A percentile compares a stretch with the other conserved stretches of the same genome.
Evolutionary conservation across 306 rosid genomes (phyloP).

Genomic region (Quercus ilex): DNA sequence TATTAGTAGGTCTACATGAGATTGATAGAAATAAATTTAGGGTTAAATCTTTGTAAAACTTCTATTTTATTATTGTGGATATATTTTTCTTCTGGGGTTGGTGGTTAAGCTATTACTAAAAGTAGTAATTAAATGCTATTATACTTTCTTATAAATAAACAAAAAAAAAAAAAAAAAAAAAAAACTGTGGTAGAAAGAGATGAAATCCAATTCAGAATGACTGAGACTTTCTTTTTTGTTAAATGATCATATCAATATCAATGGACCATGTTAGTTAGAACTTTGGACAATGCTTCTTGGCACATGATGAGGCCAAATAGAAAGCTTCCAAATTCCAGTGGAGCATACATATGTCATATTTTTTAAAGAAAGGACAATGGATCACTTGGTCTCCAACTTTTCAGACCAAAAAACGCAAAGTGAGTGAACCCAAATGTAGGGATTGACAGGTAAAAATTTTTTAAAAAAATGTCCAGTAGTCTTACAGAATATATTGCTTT

Average conservation of each 20-base stretch:
- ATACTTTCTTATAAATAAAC: too few species aligned
- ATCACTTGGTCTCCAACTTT: conserved; percentile 37
- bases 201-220: background rate
- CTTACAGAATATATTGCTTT: conserved; percentile 38
- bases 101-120: too few species aligned
- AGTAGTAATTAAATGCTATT: too few species aligned
- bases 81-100: too few species aligned
- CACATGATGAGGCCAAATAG: conserved; percentile 8
- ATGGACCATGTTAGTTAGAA: conserved; percentile 6
- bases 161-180: too few species aligned
- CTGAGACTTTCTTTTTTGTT: too few species aligned
- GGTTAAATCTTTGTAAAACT: too few species aligned
- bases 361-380: conserved; percentile 29
- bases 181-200: background rate
- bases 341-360: background rate
- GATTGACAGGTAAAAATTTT: conserved; percentile 33
- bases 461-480: background rate
- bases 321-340: conserved; percentile 5
- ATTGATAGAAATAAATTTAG: too few species aligned
- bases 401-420: conserved; percentile 33
- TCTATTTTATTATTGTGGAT: too few species aligned
- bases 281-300: conserved; percentile 4
- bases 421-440: conserved; percentile 20
- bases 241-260: too few species aligned
- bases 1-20: too few species aligned